A percentile compares a stretch with the other conserved stretches of the same genome.
phyloP scores from a whole-genome alignment of 108 stramenopile genomes.

The Parietichytrium sp. region DNA sequence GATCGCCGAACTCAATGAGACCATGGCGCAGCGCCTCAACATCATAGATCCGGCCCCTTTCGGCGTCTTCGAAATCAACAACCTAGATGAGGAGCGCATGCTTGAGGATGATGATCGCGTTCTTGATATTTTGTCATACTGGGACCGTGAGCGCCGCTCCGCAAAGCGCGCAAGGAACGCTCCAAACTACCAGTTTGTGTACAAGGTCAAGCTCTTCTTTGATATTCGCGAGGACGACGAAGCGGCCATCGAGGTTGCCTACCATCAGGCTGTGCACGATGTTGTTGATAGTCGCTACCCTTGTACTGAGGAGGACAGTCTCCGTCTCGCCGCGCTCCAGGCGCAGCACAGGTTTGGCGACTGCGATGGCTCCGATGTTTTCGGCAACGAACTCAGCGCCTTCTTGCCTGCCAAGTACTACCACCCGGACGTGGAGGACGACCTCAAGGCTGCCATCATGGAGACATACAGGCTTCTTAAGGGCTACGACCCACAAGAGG shows the following conservation, averaged over 20 bases:
- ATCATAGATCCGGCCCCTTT: background rate
- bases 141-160: conserved; percentile 39
- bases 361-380: background rate
- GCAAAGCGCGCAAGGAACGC: background rate
- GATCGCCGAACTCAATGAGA: conserved; percentile 37
- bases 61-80: conserved; percentile 46
- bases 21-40: conserved; percentile 1
- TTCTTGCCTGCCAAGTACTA: conserved; percentile 38
- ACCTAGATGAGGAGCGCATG: conserved; percentile 46
- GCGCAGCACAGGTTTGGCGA: conserved; percentile 21
- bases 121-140: conserved; percentile 52
- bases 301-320: conserved; percentile 42
- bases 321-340: conserved; percentile 47
- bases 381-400: background rate
- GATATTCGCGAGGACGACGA: conserved; percentile 40
- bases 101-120: conserved; percentile 53
- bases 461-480: conserved; percentile 46
- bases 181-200: conserved; percentile 41
- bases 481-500: conserved; percentile 42
- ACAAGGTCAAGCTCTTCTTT: conserved; percentile 50
- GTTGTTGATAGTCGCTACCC: conserved; percentile 52
- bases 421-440: background rate
- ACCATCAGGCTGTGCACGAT: conserved; percentile 51
- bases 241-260: conserved; percentile 41
- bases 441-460: conserved; percentile 39